Percentiles rank a stretch among this genome's conserved stretches.
Conservation (phyloP, 176 grass and related monocot genomes). For the Oryza meridionalis region DNA sequence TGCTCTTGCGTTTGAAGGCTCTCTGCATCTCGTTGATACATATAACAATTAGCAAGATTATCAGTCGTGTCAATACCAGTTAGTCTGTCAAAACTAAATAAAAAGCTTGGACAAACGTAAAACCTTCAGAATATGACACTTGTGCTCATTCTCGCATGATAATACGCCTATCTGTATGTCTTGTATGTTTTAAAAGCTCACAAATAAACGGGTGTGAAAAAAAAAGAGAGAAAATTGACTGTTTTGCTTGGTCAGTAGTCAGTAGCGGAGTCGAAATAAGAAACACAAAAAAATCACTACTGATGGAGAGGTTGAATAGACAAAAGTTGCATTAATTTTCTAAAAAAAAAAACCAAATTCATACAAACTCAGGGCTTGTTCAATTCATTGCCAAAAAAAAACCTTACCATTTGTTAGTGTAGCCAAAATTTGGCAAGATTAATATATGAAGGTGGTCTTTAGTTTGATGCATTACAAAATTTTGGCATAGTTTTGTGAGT, state of each 20-base stretch:
- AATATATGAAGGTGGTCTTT: too few relatives aligned
- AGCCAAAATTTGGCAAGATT: too few relatives aligned
- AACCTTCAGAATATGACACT: background rate
- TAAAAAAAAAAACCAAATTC: background rate
- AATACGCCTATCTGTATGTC: too few relatives aligned
- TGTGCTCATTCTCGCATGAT: background rate
- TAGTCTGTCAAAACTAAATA: background rate
- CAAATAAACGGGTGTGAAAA: too few relatives aligned
- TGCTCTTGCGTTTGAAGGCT: background rate
- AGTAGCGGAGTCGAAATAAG: background rate
- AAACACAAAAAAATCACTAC: too few relatives aligned
- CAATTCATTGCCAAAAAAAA: too few relatives aligned
- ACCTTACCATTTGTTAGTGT: too few relatives aligned
- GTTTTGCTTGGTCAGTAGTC: background rate
- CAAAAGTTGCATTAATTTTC: too few relatives aligned
- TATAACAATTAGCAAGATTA: background rate
- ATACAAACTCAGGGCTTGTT: background rate
- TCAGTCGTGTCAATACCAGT: background rate
- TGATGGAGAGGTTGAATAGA: too few relatives aligned
- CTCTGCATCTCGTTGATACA: background rate
- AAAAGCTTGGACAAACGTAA: background rate
- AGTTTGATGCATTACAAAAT: too few relatives aligned
- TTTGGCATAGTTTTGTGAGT: too few relatives aligned
- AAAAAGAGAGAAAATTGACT: background rate
- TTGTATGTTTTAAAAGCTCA: too few relatives aligned